Conservation (phyloP, 495 filamentous ascomycete genomes). For the Cetradonia linearis region DNA sequence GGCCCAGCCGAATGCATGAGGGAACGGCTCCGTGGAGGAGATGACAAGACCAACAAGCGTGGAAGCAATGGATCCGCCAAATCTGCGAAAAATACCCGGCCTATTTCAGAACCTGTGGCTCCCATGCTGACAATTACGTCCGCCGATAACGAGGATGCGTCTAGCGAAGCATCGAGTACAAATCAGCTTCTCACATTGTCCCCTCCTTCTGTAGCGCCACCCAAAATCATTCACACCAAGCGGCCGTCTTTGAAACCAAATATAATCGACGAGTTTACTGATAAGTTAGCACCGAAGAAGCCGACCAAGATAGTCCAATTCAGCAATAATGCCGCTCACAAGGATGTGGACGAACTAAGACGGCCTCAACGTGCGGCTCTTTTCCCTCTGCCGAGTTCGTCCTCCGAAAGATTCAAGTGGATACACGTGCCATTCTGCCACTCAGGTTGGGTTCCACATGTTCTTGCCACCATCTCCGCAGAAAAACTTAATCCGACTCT, state of each 20-base stretch:
- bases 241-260: slow-evolving; percentile 23
- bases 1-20: slow-evolving; percentile 20
- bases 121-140: slow-evolving; percentile 10
- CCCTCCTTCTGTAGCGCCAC: slow-evolving; percentile 4
- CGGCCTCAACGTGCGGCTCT: slow-evolving; percentile 29
- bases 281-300: not conserved
- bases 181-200: not conserved
- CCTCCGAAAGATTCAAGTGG: slow-evolving; percentile 48
- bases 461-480: slow-evolving; percentile 32
- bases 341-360: slow-evolving; percentile 24
- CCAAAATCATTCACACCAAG: slow-evolving; percentile 8
- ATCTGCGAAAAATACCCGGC: slow-evolving; percentile 4
- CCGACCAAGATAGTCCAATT: slow-evolving; percentile 9
- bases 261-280: not conserved
- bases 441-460: slow-evolving; percentile 52
- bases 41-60: slow-evolving; percentile 4
- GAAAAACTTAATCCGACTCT: slow-evolving; percentile 35
- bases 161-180: slow-evolving; percentile 3
- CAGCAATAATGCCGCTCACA: slow-evolving; percentile 23
- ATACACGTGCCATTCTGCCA: slow-evolving; percentile 58
- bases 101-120: slow-evolving; percentile 6
- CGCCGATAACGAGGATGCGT: slow-evolving; percentile 8
- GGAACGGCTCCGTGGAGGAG: slow-evolving; percentile 10
- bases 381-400: slow-evolving; percentile 35
- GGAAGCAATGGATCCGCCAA: slow-evolving; percentile 4